These are phyloP conservation scores for Fusarium albosuccineum DNA, from an alignment of 2,329 filamentous ascomycete genomes.

Conservation along the genomic window DNA sequence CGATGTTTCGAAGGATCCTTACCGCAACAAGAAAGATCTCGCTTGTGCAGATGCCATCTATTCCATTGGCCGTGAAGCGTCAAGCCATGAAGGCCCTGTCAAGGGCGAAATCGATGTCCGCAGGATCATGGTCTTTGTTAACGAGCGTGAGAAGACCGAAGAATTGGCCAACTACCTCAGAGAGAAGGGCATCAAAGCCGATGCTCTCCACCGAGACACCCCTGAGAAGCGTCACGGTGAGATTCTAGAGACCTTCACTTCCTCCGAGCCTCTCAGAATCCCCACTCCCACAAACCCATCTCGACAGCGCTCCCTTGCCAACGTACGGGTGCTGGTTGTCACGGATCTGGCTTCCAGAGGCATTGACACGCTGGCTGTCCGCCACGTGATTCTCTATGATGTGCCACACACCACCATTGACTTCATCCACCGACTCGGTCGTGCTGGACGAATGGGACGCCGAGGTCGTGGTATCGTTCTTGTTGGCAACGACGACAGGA, in stretches of 20 bases:
- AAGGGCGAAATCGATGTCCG: conserved; percentile 76
- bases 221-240: conserved; percentile 82
- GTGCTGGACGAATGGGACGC: conserved; percentile 92
- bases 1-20: conserved; percentile 92
- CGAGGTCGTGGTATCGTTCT: conserved; percentile 91
- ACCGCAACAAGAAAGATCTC: conserved; percentile 90
- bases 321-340: conserved; percentile 92
- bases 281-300: conserved; percentile 46
- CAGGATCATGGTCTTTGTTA: conserved; percentile 94
- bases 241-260: conserved; percentile 81
- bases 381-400: conserved; percentile 93
- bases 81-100: conserved; percentile 67
- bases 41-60: conserved; percentile 97
- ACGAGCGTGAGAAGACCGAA: conserved; percentile 90
- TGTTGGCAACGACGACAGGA: conserved; percentile 88
- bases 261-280: conserved; percentile 57
- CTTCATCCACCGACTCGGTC: conserved; percentile 94
- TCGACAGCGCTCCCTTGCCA: conserved; percentile 69
- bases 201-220: conserved; percentile 87
- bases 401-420: conserved; percentile 98
- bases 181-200: conserved; percentile 88
- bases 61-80: conserved; percentile 85
- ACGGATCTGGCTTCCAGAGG: conserved; percentile 93
- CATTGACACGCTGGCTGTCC: conserved; percentile 92
- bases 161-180: conserved; percentile 83